Evolutionary conservation across 345 rosid species (phyloP), one percentile per base, ranked within the genome.

Genomic region (Arabis hirsuta): DNA sequence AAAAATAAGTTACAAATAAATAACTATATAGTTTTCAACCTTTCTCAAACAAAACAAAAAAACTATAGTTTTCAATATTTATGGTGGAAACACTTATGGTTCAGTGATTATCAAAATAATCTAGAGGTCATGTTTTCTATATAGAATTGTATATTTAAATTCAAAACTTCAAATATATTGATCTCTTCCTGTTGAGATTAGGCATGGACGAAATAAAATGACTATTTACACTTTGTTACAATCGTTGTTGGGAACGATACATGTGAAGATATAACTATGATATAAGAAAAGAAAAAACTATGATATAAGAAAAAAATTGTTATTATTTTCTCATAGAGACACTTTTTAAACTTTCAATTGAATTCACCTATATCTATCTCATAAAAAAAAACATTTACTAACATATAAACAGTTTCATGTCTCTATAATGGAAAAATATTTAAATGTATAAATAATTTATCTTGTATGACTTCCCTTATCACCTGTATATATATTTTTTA

Each of bases 401-500:
- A 19, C 7, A 38, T 20, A 46, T 9, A 6, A 31, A 32, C 19
- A 4, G 3, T 20, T 65, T 48, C 32, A 61, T 62, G 32, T 59
- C 13, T 53, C 14, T 19, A 42, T 20, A 43, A 7, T 31, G 44
- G 45, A 34, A 6, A 3, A 19, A 4, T 26, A 10, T 36, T 12
- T 6, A 0, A 19, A 43, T 36, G 3, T 36, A 54, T 32, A 44
- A 31, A 14, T 32, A 55, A 54, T 5, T 5, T 34, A 44, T 22
- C n/a, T 62, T 62, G 22, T 54, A 53, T 44, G 38, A 62, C 55
- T 72, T 61, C 29, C 14, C 32, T 32, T 55, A 62, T 53, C 36
- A 10, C 54, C 31, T 12, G 9, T 52, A 62, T 53, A 50, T 29
- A 1, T 43, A 4, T 22, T 26, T 61, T 44, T 19, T 27, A 38